Conservation (phyloP, 2,329 filamentous ascomycete species). For the Neurospora sp. region DNA sequence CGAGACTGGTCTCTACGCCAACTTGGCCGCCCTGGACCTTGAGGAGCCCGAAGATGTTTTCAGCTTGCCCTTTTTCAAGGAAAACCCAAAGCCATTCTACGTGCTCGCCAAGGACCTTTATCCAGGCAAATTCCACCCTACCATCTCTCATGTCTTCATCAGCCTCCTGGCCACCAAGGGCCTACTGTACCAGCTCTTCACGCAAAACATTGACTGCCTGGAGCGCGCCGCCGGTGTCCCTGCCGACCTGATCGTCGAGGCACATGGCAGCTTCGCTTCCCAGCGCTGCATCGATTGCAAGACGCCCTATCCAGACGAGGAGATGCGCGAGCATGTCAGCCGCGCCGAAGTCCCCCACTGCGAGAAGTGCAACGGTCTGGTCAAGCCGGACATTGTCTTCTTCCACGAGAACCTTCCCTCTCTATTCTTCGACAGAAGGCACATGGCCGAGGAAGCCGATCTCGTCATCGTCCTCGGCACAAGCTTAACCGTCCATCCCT, state of each 20-base stretch:
- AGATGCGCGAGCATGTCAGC: conserved; percentile 63
- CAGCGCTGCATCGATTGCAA: conserved; percentile 90
- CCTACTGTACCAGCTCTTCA: conserved; percentile 77
- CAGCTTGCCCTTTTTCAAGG: conserved; percentile 79
- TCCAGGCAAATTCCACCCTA: conserved; percentile 80
- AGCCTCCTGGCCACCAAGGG: conserved; percentile 70
- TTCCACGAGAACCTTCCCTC: conserved; percentile 61
- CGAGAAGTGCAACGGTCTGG: conserved; percentile 60
- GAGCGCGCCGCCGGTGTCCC: conserved; percentile 83
- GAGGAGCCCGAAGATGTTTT: conserved; percentile 91
- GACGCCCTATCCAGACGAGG: conserved; percentile 55
- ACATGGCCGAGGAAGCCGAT: conserved; percentile 34
- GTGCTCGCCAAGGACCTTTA: conserved; percentile 85
- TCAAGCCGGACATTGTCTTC: conserved; percentile 94
- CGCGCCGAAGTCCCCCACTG: conserved; percentile 64
- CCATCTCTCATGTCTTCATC: conserved; percentile 84
- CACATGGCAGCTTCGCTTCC: conserved; percentile 87
- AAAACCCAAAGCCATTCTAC: conserved; percentile 85
- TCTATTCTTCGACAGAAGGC: conserved; percentile 51
- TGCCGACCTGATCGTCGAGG: conserved; percentile 73
- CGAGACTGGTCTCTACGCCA: conserved; percentile 87
- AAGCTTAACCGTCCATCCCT: conserved; percentile 79
- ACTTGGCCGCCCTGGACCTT: conserved; percentile 75
- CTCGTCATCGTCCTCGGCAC: conserved; percentile 82
- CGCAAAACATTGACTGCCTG: conserved; percentile 95